These are phyloP conservation scores for Polygonum maritimum DNA, from an alignment of 148 eudicot species.

Conservation along the genomic window DNA sequence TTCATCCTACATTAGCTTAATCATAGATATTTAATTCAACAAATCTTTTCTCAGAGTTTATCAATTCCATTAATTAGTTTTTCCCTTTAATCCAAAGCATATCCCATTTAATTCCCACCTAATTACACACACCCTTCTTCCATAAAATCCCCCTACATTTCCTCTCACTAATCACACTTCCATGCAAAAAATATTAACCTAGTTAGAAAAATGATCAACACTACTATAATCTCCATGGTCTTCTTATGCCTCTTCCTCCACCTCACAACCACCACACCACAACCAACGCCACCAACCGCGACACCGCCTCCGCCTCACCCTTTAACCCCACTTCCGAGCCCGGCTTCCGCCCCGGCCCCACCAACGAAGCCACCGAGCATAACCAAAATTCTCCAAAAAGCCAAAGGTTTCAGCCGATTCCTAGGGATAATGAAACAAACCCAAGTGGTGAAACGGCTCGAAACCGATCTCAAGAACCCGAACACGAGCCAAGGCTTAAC, in stretches of 20 bases:
- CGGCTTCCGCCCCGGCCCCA: neutral
- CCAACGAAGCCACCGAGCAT: neutral
- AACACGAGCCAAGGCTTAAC: neutral
- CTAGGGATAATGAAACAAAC: neutral
- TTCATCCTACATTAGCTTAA: neutral
- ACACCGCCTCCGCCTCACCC: neutral
- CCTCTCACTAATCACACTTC: neutral
- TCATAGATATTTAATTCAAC: neutral
- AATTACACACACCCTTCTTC: neutral
- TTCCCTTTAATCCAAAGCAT: slow-evolving; percentile 1
- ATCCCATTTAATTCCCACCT: neutral
- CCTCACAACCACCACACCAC: neutral
- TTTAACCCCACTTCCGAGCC: neutral
- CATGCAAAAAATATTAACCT: neutral
- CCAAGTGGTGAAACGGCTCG: slow-evolving; percentile 2
- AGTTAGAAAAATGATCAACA: neutral
- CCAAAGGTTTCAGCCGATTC: neutral
- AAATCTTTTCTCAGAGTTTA: neutral
- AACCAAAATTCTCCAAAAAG: neutral
- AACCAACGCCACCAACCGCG: neutral
- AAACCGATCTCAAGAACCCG: neutral
- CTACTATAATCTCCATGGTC: neutral
- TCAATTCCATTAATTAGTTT: neutral
- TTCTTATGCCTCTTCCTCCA: slow-evolving; percentile 1
- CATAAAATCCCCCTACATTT: neutral